Conservation (phyloP, 2,329 filamentous ascomycete genomes). For the Claviceps lovelessii region DNA sequence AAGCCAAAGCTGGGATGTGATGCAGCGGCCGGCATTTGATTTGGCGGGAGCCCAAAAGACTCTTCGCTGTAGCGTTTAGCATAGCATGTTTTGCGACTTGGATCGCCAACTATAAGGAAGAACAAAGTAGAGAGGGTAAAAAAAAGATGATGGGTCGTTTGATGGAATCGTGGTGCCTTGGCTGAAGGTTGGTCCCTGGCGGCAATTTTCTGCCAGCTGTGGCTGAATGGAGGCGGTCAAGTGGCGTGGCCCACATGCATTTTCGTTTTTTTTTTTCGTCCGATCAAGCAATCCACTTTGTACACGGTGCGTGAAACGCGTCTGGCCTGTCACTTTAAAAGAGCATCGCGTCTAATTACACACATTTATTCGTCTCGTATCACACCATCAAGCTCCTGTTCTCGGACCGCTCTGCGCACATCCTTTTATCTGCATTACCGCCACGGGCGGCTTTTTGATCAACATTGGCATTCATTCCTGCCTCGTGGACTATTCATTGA, state of each 20-base stretch:
- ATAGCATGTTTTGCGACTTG: conserved; percentile 13
- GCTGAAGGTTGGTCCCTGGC: not conserved
- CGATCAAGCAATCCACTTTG: not conserved
- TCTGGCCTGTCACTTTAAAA: not conserved
- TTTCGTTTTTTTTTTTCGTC: no score
- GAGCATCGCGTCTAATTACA: not conserved
- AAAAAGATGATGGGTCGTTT: not conserved
- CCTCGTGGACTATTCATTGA: not conserved
- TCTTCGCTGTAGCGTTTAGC: conserved; percentile 13
- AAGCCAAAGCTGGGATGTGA: not conserved
- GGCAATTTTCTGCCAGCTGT: conserved; percentile 15
- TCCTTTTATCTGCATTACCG: not conserved
- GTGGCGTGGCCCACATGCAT: no score
- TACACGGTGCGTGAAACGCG: not conserved
- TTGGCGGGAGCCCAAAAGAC: conserved; percentile 10
- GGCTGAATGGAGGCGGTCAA: not conserved
- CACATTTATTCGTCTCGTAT: not conserved
- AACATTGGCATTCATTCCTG: not conserved
- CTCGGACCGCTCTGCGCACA: not conserved
- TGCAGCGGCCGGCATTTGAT: conserved; percentile 5
- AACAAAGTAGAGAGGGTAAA: not conserved
- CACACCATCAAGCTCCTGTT: not conserved
- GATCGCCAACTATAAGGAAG: not conserved
- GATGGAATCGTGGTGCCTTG: not conserved
- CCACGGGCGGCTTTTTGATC: not conserved